Percentiles rank a stretch among this genome's conserved stretches.
Evolutionary conservation across 352 stramenopile genomes (phyloP).

Genomic region (Phytopythium cucurbitacearum): DNA sequence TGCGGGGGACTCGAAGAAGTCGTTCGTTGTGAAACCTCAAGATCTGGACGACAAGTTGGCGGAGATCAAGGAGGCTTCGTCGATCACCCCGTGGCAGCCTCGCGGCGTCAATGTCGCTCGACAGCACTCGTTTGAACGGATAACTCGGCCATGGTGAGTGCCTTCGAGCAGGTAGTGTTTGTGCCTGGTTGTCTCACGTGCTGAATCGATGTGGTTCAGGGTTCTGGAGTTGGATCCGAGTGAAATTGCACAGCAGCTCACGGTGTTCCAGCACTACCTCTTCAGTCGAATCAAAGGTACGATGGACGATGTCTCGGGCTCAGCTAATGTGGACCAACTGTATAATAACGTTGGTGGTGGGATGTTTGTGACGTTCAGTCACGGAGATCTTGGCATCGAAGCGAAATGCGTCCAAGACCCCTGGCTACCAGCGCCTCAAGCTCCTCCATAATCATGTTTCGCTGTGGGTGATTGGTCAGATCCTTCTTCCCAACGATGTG

Average conservation of each 20-base stretch:
- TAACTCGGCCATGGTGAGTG: slow-evolving; percentile 55
- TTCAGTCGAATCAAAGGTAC: slow-evolving; percentile 86
- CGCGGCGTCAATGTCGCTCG: slow-evolving; percentile 36
- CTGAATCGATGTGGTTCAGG: slow-evolving; percentile 23
- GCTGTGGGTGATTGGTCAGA: slow-evolving; percentile 82
- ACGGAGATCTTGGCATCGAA: slow-evolving; percentile 78
- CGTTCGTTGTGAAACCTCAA: slow-evolving; percentile 56
- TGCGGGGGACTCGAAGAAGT: slow-evolving; percentile 46
- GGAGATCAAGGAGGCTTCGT: slow-evolving; percentile 23
- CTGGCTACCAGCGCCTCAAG: slow-evolving; percentile 76
- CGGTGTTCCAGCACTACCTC: slow-evolving; percentile 82
- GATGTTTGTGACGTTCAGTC: slow-evolving; percentile 25
- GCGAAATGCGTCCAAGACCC: slow-evolving; percentile 69
- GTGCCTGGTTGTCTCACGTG: not conserved
- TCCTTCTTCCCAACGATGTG: slow-evolving; percentile 67
- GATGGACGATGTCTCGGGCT: not conserved
- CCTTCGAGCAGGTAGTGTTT: not conserved
- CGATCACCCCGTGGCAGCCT: slow-evolving; percentile 53
- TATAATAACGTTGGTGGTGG: not conserved
- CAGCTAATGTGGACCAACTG: not conserved
- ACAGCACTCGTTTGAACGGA: slow-evolving; percentile 20
- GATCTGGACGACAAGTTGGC: slow-evolving; percentile 21
- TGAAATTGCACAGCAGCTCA: slow-evolving; percentile 82
- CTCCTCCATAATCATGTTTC: slow-evolving; percentile 86
- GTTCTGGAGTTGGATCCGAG: slow-evolving; percentile 75